These are phyloP conservation scores for Craterostigma plantagineum DNA, from an alignment of 257 asterid genomes.

Conservation along the genomic window DNA sequence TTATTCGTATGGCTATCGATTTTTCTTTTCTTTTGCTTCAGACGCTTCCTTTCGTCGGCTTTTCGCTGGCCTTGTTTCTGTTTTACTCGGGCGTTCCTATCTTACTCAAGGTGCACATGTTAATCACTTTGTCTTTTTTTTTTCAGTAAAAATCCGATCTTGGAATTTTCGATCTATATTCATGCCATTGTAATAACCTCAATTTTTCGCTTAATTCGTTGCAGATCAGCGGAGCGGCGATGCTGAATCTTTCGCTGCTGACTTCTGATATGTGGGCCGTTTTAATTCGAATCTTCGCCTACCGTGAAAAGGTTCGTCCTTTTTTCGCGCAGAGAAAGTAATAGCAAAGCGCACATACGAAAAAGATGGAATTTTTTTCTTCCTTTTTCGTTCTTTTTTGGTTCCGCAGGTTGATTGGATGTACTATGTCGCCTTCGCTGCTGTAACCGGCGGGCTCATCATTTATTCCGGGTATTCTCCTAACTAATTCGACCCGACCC, in stretches of 20 bases:
- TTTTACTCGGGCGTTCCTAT: constrained; percentile 77
- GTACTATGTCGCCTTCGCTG: constrained; percentile 75
- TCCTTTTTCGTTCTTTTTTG: too few relatives aligned
- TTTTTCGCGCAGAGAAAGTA: too few relatives aligned
- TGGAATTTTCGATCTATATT: too few relatives aligned
- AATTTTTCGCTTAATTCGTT: too few relatives aligned
- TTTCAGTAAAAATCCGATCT: too few relatives aligned
- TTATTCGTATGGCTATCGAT: constrained; percentile 6
- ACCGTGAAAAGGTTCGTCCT: constrained; percentile 92
- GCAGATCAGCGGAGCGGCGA: constrained; percentile 84
- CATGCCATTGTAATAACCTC: too few relatives aligned
- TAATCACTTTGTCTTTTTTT: too few relatives aligned
- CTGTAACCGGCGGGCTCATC: constrained; percentile 52
- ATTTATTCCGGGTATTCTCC: constrained; percentile 52
- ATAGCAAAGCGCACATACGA: too few relatives aligned
- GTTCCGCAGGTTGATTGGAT: constrained; percentile 88
- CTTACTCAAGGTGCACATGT: constrained; percentile 42
- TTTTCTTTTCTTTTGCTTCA: too few relatives aligned
- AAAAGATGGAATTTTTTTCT: too few relatives aligned
- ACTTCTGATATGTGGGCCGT: constrained; percentile 99
- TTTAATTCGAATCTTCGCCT: constrained; percentile 72
- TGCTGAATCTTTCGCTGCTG: constrained; percentile 80
- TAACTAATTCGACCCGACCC: too few relatives aligned
- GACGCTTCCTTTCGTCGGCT: constrained; percentile 75
- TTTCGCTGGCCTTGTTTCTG: constrained; percentile 71